Evolutionary conservation across 306 rosid species (phyloP).

Genomic region (Alnus glutinosa): DNA sequence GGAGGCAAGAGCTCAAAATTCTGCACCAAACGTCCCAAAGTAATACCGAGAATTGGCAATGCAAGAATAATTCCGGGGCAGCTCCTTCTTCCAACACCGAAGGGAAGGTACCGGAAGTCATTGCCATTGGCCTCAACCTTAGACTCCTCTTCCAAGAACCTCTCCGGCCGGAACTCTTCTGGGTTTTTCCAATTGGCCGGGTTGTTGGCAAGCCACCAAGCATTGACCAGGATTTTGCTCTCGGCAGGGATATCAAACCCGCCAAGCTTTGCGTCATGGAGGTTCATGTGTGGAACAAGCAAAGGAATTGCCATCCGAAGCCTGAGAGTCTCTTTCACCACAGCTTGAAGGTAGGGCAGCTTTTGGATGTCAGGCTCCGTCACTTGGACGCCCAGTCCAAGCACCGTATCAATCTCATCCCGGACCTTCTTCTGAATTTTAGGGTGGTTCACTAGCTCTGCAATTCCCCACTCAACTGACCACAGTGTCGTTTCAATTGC

Average conservation of each 20-base stretch:
- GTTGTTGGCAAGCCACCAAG: constrained; percentile 92
- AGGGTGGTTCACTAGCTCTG: constrained; percentile 90
- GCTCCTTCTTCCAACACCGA: constrained; percentile 84
- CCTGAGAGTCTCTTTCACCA: constrained; percentile 75
- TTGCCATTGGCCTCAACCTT: constrained; percentile 92
- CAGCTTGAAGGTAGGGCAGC: constrained; percentile 91
- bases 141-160: constrained; percentile 80
- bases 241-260: constrained; percentile 80
- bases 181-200: constrained; percentile 83
- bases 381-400: constrained; percentile 60
- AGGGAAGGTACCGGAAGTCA: constrained; percentile 82
- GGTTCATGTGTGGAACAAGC: constrained; percentile 94
- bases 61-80: constrained; percentile 93
- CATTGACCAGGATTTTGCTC: constrained; percentile 84
- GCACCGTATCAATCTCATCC: constrained; percentile 57
- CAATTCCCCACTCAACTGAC: constrained; percentile 93
- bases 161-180: constrained; percentile 78
- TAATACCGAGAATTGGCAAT: constrained; percentile 78
- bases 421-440: constrained; percentile 60
- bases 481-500: constrained; percentile 89
- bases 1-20: constrained; percentile 86
- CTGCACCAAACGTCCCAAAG: constrained; percentile 79
- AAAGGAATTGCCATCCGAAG: constrained; percentile 86
- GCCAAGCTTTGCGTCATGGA: constrained; percentile 70
- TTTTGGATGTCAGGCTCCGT: constrained; percentile 68